Evolutionary conservation across 2,329 filamentous ascomycete species (phyloP).

Genomic region (Paraconiothyrium sp.): DNA sequence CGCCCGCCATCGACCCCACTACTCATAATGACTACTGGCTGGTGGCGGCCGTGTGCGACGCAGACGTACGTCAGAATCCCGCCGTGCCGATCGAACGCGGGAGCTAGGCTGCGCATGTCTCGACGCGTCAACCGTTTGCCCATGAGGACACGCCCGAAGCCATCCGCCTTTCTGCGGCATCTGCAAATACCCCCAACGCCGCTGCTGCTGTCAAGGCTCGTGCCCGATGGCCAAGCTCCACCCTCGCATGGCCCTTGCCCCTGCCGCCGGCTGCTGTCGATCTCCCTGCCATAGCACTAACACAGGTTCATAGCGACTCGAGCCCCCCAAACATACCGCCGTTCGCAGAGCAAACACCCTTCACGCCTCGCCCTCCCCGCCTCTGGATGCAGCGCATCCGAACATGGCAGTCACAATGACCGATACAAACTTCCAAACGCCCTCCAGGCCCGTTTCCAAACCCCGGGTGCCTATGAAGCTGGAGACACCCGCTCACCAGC

Average conservation of each 20-base stretch:
- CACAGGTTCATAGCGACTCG: slow-evolving; percentile 17
- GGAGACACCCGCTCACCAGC: slow-evolving; percentile 31
- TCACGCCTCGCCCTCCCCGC: slow-evolving; percentile 8
- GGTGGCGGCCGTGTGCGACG: slow-evolving; percentile 10
- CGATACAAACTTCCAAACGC: slow-evolving; percentile 35
- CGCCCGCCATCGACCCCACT: background rate
- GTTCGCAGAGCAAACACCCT: slow-evolving; percentile 15
- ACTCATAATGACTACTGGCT: slow-evolving; percentile 1
- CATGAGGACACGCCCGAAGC: background rate
- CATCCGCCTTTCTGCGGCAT: no score
- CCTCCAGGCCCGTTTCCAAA: slow-evolving; percentile 34
- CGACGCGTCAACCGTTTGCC: background rate
- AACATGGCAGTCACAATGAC: slow-evolving; percentile 31
- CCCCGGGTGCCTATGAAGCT: slow-evolving; percentile 39
- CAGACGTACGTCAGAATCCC: slow-evolving; percentile 9
- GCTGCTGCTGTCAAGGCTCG: slow-evolving; percentile 6
- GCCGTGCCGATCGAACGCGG: slow-evolving; percentile 1
- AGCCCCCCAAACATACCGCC: slow-evolving; percentile 19
- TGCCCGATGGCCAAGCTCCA: slow-evolving; percentile 15
- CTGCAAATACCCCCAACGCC: background rate
- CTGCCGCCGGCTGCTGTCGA: slow-evolving; percentile 30
- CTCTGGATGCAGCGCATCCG: slow-evolving; percentile 29
- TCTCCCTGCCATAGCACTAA: slow-evolving; percentile 24
- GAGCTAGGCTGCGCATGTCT: background rate
- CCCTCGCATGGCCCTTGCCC: slow-evolving; percentile 37